Evolutionary conservation across 192 early-diverging fungal genomes (phyloP), one percentile per base, ranked within the genome.

Genomic region (Coemansia sp.): DNA sequence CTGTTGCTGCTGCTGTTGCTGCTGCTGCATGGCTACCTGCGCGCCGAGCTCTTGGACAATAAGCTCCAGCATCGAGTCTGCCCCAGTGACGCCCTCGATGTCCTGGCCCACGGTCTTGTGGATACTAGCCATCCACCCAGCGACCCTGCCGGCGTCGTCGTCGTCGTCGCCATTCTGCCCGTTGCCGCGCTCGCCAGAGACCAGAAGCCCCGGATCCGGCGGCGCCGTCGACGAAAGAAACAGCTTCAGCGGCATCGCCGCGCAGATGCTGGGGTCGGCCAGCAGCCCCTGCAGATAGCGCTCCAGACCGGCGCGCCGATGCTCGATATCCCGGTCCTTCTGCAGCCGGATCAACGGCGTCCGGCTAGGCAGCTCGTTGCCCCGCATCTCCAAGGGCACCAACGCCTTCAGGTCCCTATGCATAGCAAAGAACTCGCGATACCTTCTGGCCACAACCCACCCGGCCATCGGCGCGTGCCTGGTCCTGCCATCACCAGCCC

Each of bases 371-470:
- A 95, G 83, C 18, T 93, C 93, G 25, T 84, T 80, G 16, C 72
- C 57, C 8, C 84, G 78, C 60, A 94, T 86, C 13, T 83, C 64
- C 13, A 16, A 39, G 0, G 86, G 80, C 61, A 83, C 87, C 20
- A 71, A 63, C 1, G 74, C 64, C 27, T 83, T 84, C 23, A 97
- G 74, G 10, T 81, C 71, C 29, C 86, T 86, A 64, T 97, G 93
- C 63, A 97, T 71, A 0, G 84, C 79, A 55, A 86, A 84, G 69
- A 97, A 95, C 74, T 97, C 93, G n/a, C 85, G 85, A 70, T 91
- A 94, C 3, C 94, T 74, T 7, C 91, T 82, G 2, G 82, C 80
- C n/a, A 91, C 86, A 18, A 91, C 82, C 90, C 90, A 92, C 4
- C 89, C 87, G 4, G 62, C 47, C 1, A 13, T 42, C 6, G 66